phyloP scores from a whole-genome alignment of 2,329 filamentous ascomycete genomes.

The Aureobasidium sp. region DNA sequence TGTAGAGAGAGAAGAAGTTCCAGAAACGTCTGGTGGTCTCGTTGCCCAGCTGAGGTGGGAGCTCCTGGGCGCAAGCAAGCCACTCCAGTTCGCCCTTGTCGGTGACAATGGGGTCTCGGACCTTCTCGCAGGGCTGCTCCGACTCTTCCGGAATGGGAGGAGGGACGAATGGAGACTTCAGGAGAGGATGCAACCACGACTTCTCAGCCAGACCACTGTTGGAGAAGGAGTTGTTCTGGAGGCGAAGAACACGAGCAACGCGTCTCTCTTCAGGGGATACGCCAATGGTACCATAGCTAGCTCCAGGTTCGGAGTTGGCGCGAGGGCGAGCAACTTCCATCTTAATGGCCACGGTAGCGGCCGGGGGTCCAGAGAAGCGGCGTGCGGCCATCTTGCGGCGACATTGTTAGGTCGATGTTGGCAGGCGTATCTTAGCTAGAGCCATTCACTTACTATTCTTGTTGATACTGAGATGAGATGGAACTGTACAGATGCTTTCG shows the following conservation, averaged over 20 bases:
- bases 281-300: neutral
- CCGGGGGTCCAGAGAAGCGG: slow-evolving; percentile 2
- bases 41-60: slow-evolving; percentile 15
- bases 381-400: neutral
- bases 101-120: slow-evolving; percentile 19
- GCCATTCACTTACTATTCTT: neutral
- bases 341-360: neutral
- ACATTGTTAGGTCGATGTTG: neutral
- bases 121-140: neutral
- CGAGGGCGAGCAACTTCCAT: neutral
- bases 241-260: neutral
- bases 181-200: neutral
- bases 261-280: neutral
- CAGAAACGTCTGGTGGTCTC: slow-evolving; percentile 15
- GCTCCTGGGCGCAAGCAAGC: slow-evolving; percentile 21
- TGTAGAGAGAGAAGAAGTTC: slow-evolving; percentile 29
- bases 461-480: neutral
- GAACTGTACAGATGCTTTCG: neutral
- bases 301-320: slow-evolving; percentile 1
- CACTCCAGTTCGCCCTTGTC: slow-evolving; percentile 21
- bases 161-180: neutral
- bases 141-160: neutral
- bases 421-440: neutral
- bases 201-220: neutral
- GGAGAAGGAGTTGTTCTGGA: neutral